Percentiles rank a stretch among this genome's conserved stretches.
Evolutionary conservation across 345 rosid genomes (phyloP).

Genomic region (Murraya paniculata): DNA sequence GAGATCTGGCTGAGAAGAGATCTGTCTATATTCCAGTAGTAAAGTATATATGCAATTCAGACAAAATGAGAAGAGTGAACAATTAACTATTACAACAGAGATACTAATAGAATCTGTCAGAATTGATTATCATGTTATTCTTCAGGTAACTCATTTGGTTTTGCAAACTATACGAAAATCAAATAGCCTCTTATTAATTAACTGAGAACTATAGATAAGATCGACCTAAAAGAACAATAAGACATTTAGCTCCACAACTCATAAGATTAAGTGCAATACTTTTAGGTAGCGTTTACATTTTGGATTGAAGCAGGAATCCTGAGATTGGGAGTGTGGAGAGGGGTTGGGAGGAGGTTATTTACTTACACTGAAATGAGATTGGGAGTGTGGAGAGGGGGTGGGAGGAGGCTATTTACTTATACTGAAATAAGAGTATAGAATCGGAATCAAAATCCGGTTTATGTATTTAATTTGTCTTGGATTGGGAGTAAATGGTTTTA

Average conservation of each 20-base stretch:
- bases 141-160: neutral
- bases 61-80: neutral
- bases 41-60: neutral
- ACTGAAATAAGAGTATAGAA: too few species aligned
- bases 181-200: neutral
- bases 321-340: too few species aligned
- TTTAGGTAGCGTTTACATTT: too few species aligned
- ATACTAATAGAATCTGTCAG: neutral
- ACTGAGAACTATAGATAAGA: neutral
- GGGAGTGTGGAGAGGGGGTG: too few species aligned
- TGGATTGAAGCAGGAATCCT: too few species aligned
- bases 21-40: neutral
- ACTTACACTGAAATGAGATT: too few species aligned
- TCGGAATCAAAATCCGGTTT: too few species aligned
- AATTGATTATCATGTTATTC: neutral
- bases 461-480: too few species aligned
- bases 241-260: neutral
- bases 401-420: accelerated
- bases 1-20: neutral
- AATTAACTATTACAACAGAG: neutral
- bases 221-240: neutral
- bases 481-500: too few species aligned
- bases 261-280: neutral
- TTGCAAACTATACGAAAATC: neutral
- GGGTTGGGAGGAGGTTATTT: too few species aligned